A percentile compares a stretch with the other conserved stretches of the same genome.
Evolutionary conservation across 1,284 basidiomycete species (phyloP).

Genomic region (Heimioporus retisporus): DNA sequence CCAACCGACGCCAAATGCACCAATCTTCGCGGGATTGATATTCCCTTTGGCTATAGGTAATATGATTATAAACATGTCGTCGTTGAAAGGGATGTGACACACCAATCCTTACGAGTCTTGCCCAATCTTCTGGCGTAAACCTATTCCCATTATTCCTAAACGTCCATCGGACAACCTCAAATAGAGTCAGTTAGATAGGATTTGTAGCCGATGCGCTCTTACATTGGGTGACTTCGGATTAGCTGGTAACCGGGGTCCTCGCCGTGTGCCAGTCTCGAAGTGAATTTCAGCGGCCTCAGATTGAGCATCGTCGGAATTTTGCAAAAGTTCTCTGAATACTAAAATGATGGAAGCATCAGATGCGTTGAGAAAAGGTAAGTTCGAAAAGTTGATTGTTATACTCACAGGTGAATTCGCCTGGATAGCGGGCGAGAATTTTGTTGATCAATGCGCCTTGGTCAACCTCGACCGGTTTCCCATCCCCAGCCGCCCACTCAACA

Average conservation of each 20-base stretch:
- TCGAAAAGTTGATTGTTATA: neutral
- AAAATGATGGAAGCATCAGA: neutral
- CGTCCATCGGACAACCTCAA: constrained; percentile 76
- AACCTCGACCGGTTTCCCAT: constrained; percentile 58
- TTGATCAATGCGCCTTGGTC: constrained; percentile 95
- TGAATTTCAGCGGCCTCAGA: constrained; percentile 84
- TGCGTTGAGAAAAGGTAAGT: neutral
- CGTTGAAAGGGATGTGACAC: constrained; percentile 21
- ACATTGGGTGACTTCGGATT: neutral
- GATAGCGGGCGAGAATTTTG: constrained; percentile 94
- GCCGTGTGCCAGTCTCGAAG: constrained; percentile 58
- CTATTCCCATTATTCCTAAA: constrained; percentile 90
- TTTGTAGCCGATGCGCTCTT: neutral
- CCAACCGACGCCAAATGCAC: constrained; percentile 65
- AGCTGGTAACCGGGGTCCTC: neutral
- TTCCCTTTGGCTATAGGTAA: constrained; percentile 73
- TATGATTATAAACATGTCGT: neutral
- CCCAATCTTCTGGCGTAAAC: constrained; percentile 89
- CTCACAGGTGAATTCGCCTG: constrained; percentile 84
- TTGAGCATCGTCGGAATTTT: constrained; percentile 96
- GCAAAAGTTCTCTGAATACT: constrained; percentile 91
- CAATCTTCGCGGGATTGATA: constrained; percentile 75
- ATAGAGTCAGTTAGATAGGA: neutral
- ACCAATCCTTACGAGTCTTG: constrained; percentile 88
- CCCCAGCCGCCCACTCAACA: neutral